Evolutionary conservation across 495 filamentous ascomycete species (phyloP).

Genomic region (Daldinia bambusicola): DNA sequence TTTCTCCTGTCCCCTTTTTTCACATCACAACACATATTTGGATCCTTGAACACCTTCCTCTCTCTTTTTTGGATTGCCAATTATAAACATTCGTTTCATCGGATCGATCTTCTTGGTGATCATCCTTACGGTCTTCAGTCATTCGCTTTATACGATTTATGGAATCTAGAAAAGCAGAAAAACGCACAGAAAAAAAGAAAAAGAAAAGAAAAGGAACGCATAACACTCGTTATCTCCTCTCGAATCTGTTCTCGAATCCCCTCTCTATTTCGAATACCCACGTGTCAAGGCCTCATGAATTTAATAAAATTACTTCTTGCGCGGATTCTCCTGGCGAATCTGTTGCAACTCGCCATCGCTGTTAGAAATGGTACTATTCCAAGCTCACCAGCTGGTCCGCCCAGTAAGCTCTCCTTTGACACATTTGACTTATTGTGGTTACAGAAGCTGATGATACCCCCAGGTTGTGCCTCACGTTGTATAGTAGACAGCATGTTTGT

Average conservation of each 20-base stretch:
- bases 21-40: conserved; percentile 12
- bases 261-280: background rate
- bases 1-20: conserved; percentile 15
- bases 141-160: conserved; percentile 46
- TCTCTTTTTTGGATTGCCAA: conserved; percentile 48
- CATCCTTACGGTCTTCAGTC: conserved; percentile 45
- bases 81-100: conserved; percentile 44
- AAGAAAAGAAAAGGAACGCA: conserved; percentile 16
- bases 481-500: conserved; percentile 48
- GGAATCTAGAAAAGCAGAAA: conserved; percentile 42
- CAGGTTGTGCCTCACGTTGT: conserved; percentile 45
- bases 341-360: conserved; percentile 34
- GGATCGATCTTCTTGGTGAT: conserved; percentile 49
- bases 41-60: conserved; percentile 6
- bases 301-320: conserved; percentile 22
- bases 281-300: conserved; percentile 25
- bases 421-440: no score
- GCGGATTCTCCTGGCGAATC: conserved; percentile 23
- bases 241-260: conserved; percentile 14
- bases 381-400: conserved; percentile 20
- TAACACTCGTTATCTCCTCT: conserved; percentile 8
- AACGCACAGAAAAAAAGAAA: conserved; percentile 25
- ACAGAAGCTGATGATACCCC: conserved; percentile 10
- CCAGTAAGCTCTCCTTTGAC: conserved; percentile 20
- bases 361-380: conserved; percentile 29